These are phyloP conservation scores for Didymella keratinophila DNA, from an alignment of 2,329 filamentous ascomycete species.

Conservation along the genomic window DNA sequence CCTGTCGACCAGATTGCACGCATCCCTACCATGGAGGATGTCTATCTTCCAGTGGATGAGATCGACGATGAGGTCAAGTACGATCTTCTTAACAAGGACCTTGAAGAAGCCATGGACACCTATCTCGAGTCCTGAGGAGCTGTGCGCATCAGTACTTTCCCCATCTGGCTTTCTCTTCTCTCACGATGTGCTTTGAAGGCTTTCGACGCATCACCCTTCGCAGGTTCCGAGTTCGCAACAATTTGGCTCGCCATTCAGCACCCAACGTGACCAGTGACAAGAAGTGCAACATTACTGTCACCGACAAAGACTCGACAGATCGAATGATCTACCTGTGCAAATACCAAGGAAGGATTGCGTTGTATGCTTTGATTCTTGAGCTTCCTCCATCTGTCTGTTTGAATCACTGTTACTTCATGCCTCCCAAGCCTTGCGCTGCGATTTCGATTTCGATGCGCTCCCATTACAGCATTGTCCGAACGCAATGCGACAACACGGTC, in stretches of 20 bases:
- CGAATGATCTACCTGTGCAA: constrained; percentile 1
- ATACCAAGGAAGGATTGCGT: constrained; percentile 7
- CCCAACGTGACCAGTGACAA: constrained; percentile 18
- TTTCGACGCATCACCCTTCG: constrained; percentile 4
- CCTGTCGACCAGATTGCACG: constrained; percentile 50
- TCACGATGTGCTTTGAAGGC: constrained; percentile 1
- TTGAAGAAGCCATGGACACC: constrained; percentile 41
- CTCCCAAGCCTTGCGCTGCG: not conserved
- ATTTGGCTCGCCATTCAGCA: constrained; percentile 22
- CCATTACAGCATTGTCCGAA: not conserved
- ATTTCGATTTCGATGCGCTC: not conserved
- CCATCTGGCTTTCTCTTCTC: not conserved
- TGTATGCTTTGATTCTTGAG: constrained; percentile 2
- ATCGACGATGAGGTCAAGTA: constrained; percentile 40
- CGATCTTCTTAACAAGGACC: constrained; percentile 36
- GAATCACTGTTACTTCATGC: not conserved
- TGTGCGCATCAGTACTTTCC: not conserved
- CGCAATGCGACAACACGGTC: not conserved
- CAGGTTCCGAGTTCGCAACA: constrained; percentile 21
- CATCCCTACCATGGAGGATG: constrained; percentile 49
- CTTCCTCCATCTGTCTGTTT: not conserved
- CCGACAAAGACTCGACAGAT: constrained; percentile 7
- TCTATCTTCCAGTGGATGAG: constrained; percentile 50
- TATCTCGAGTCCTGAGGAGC: constrained; percentile 28
- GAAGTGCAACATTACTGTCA: constrained; percentile 10